Conservation (phyloP, 306 rosid genomes). For the Sophora flavescens region DNA sequence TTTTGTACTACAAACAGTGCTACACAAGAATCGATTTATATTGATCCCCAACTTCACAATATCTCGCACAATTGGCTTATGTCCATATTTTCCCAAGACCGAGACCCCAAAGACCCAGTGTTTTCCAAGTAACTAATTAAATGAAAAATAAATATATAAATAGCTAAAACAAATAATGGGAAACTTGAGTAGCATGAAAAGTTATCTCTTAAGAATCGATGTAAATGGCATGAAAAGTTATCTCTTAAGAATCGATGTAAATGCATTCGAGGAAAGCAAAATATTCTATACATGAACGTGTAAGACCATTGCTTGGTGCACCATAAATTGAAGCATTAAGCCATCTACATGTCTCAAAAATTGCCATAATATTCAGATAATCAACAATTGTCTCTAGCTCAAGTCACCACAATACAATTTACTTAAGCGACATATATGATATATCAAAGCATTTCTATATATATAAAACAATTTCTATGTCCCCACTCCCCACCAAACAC, state of each 20-base stretch:
- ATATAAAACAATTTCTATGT: too few relatives aligned
- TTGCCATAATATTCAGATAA: constrained; percentile 67
- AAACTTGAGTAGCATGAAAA: constrained; percentile 19
- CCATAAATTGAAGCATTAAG: constrained; percentile 84
- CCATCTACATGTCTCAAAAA: constrained; percentile 85
- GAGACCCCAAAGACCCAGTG: constrained; percentile 85
- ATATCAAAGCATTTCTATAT: constrained; percentile 12
- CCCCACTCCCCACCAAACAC: too few relatives aligned
- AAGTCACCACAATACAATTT: constrained; percentile 22
- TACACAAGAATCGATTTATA: constrained; percentile 32
- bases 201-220: too few relatives aligned
- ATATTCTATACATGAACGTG: constrained; percentile 68
- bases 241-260: constrained; percentile 17
- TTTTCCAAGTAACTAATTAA: constrained; percentile 67
- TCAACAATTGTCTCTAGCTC: constrained; percentile 43
- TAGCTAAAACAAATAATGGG: constrained; percentile 33
- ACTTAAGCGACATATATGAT: neutral
- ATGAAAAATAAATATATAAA: constrained; percentile 28
- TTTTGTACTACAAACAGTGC: neutral
- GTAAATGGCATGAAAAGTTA: too few relatives aligned
- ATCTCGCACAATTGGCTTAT: constrained; percentile 74
- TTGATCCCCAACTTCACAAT: constrained; percentile 70
- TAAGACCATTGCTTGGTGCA: constrained; percentile 67
- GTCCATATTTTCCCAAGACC: constrained; percentile 82
- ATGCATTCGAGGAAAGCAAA: constrained; percentile 40